Percentiles rank a stretch among this genome's conserved stretches.
phyloP scores from a whole-genome alignment of 2,329 filamentous ascomycete genomes.

The Macroventuria anomochaeta region DNA sequence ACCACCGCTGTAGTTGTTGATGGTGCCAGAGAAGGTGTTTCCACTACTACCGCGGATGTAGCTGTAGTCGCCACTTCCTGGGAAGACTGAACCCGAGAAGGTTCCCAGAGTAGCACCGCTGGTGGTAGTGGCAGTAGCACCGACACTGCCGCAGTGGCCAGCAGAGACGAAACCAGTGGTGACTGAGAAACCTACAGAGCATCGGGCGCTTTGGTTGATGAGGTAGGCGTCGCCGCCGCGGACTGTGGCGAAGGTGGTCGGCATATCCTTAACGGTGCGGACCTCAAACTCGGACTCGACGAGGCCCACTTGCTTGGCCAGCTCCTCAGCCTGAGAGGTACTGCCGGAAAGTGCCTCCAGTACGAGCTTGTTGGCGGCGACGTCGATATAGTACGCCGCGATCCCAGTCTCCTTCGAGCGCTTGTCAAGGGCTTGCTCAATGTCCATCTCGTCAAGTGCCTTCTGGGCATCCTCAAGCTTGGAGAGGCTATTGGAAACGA shows the following conservation, averaged over 20 bases:
- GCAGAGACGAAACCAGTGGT: constrained; percentile 52
- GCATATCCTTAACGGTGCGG: constrained; percentile 42
- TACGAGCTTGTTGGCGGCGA: constrained; percentile 52
- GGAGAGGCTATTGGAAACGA: constrained; percentile 47
- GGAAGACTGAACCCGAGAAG: constrained; percentile 51
- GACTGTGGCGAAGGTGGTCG: constrained; percentile 47
- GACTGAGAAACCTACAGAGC: constrained; percentile 53
- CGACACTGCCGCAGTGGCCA: constrained; percentile 50
- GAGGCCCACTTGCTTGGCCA: constrained; percentile 50
- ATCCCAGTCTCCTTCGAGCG: constrained; percentile 36
- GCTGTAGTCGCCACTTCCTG: constrained; percentile 50
- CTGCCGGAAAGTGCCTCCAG: constrained; percentile 49
- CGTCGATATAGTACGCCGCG: constrained; percentile 51
- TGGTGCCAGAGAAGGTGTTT: constrained; percentile 34
- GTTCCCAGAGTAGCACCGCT: constrained; percentile 43
- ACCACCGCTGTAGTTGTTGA: constrained; percentile 47
- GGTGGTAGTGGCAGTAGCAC: constrained; percentile 42
- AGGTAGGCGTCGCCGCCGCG: constrained; percentile 50
- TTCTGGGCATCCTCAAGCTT: constrained; percentile 49
- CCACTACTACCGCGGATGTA: constrained; percentile 48
- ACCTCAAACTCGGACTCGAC: constrained; percentile 49
- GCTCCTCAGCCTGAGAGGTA: constrained; percentile 43
- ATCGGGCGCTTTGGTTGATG: constrained; percentile 44
- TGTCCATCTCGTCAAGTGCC: constrained; percentile 49
- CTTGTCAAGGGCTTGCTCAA: constrained; percentile 32